Evolutionary conservation across 768 basidiomycete genomes (phyloP).

Genomic region (Hortiboletus flavorubellus): DNA sequence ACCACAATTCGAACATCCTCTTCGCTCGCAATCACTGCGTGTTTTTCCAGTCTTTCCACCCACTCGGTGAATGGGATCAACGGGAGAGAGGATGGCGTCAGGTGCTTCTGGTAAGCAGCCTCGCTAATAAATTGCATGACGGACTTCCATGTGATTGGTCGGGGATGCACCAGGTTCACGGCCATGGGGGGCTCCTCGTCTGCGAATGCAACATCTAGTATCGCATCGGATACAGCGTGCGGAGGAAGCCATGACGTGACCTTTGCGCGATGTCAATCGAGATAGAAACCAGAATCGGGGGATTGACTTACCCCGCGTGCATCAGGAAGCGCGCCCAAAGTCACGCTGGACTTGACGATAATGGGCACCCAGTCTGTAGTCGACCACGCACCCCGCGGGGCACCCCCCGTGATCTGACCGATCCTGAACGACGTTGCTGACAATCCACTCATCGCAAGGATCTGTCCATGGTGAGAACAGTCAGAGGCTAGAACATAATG

Average conservation of each 20-base stretch:
- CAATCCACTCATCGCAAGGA: conserved; percentile 33
- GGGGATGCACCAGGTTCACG: conserved; percentile 35
- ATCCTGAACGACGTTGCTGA: conserved; percentile 31
- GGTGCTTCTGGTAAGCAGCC: not conserved
- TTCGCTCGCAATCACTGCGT: conserved; percentile 11
- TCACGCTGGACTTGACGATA: conserved; percentile 35
- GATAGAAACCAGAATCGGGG: not conserved
- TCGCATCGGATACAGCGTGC: conserved; percentile 24
- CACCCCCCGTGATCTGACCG: conserved; percentile 37
- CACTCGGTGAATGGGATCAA: conserved; percentile 33
- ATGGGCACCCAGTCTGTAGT: conserved; percentile 36
- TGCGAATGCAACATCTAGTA: conserved; percentile 16
- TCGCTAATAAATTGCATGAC: conserved; percentile 26
- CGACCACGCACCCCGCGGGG: conserved; percentile 36
- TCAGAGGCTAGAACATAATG: not conserved
- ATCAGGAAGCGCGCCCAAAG: conserved; percentile 30
- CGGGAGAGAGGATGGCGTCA: conserved; percentile 20
- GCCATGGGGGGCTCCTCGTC: conserved; percentile 14
- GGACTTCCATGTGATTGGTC: conserved; percentile 25
- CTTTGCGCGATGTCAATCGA: conserved; percentile 6
- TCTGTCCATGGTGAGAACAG: conserved; percentile 5
- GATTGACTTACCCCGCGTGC: conserved; percentile 25
- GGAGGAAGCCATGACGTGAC: conserved; percentile 31
- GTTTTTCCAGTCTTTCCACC: conserved; percentile 21
- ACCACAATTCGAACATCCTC: conserved; percentile 30